Base-by-base conservation (phyloP, 2,329 filamentous ascomycete species). In the Xylaria sp. region DNA sequence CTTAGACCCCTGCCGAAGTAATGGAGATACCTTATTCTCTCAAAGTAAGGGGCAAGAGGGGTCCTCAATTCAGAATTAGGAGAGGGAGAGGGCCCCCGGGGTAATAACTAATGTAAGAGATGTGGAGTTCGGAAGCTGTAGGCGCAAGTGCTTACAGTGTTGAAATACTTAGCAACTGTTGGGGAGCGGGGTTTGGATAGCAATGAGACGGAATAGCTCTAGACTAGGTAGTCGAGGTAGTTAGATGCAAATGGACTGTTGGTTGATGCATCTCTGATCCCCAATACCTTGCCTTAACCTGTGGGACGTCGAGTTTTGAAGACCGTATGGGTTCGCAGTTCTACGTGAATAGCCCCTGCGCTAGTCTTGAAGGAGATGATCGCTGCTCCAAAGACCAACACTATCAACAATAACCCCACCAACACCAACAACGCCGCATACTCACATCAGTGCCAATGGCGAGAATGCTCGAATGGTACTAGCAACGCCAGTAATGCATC, bases 111-210 rank as follows among this genome's bases (percentile, higher is more conserved):
- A 55, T 36, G 50, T n/a, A 36, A 5, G 28, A n/a, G 50, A 55
- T 34, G 50, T 55, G 50, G 30, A 55, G 18, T n/a, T 23, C 30
- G 50, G n/a, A 55, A 55, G 30, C 8, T 1, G 30, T 55, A 18
- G n/a, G 23, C 4, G 4, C 50, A 30, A 36, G 50, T 36, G 18
- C 50, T 36, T 55, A 39, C 36, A 39, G 13, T 39, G 36, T 34
- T 30, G 50, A 55, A 36, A 3, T 30, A 55, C 30, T 55, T 36
- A 55, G 34, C n/a, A n/a, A n/a, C 36, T 36, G 50, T 55, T 55
- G 50, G 50, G 50, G 50, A 10, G 50, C 50, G 50, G 50, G 50
- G 50, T 55, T 55, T 36, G n/a, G 50, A 36, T 10, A 55, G 30
- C 50, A 36, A 36, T 23, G 25, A 15, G 50, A 55, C 32, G 30